phyloP scores from a whole-genome alignment of 371 early-diverging fungal species.

The Apophysomyces trapeziformis region DNA sequence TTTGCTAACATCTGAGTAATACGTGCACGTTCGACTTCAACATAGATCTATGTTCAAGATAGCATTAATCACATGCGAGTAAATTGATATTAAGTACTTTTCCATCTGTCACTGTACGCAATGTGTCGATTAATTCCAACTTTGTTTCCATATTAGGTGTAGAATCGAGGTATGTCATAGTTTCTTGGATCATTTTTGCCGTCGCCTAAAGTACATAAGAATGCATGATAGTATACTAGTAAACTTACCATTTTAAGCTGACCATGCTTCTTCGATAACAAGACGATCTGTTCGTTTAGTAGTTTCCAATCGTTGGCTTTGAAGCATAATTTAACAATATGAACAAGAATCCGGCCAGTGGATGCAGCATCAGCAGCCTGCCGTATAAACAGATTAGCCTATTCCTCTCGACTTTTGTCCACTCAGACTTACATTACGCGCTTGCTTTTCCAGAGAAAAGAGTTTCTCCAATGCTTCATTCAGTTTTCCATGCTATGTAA shows the following conservation, averaged over 20 bases:
- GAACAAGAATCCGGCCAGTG: constrained; percentile 85
- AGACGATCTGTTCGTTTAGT: constrained; percentile 87
- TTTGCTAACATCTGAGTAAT: constrained; percentile 87
- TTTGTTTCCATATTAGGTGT: constrained; percentile 83
- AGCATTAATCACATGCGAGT: background rate
- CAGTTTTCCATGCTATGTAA: constrained; percentile 66
- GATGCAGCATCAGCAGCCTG: constrained; percentile 88
- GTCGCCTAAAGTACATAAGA: constrained; percentile 69
- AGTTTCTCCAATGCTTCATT: constrained; percentile 85
- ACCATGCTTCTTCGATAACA: constrained; percentile 95
- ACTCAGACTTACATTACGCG: constrained; percentile 71
- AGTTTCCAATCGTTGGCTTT: constrained; percentile 83
- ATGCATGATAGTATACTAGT: background rate
- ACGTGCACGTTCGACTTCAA: constrained; percentile 97
- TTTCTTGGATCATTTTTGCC: constrained; percentile 93
- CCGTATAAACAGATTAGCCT: background rate
- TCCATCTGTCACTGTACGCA: constrained; percentile 96
- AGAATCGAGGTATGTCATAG: constrained; percentile 86
- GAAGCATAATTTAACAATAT: constrained; percentile 78
- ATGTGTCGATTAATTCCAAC: constrained; percentile 90
- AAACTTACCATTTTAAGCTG: constrained; percentile 84
- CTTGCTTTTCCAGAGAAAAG: constrained; percentile 85
- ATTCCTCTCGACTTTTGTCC: background rate
- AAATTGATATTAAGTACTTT: constrained; percentile 63
- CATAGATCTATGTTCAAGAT: constrained; percentile 75